Evolutionary conservation across 441 rosid genomes (phyloP).

Genomic region (Isatis lusitanica): DNA sequence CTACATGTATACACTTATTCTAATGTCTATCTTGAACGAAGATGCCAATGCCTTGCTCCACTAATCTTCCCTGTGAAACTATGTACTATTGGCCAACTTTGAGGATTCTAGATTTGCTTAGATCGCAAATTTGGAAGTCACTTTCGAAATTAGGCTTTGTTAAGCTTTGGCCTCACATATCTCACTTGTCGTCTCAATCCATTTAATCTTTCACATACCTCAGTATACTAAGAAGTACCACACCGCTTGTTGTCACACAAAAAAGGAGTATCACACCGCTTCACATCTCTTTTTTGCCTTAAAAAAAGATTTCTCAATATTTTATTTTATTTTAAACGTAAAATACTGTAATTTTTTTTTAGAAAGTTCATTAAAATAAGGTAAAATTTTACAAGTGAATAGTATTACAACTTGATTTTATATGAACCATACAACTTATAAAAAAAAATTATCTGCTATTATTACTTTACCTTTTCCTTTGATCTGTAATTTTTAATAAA

Average conservation of each 20-base stretch:
- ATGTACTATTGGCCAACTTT: background rate
- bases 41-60: background rate
- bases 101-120: background rate
- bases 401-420: background rate
- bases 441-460: constrained; percentile 4
- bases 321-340: too few species aligned
- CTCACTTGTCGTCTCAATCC: background rate
- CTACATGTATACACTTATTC: background rate
- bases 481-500: background rate
- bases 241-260: background rate
- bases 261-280: constrained; percentile 1
- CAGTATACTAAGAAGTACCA: background rate
- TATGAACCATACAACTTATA: background rate
- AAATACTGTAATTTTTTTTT: background rate
- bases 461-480: constrained; percentile 18
- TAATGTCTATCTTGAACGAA: background rate
- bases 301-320: background rate
- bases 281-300: background rate
- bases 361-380: background rate
- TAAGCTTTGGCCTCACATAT: background rate
- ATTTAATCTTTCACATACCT: background rate
- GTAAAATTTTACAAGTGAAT: background rate
- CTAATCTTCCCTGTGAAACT: background rate
- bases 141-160: background rate
- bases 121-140: background rate